Base-by-base conservation (phyloP, 228 moss, liverwort and hornwort genomes). In the Sphagnum fallax region DNA sequence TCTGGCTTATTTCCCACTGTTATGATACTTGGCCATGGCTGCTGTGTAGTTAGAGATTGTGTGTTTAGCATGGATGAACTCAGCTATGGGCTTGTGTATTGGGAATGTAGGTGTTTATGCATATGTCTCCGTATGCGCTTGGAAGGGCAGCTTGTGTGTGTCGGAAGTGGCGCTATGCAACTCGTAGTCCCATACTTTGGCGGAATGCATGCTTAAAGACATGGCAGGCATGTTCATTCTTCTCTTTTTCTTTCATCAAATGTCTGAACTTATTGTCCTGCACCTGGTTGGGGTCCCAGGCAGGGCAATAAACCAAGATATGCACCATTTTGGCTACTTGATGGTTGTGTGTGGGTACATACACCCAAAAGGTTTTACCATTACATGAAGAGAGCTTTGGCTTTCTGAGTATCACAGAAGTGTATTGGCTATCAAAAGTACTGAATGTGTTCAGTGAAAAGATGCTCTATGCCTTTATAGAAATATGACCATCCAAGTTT, bases 101-200 rank as follows among this genome's bases (percentile, higher is more conserved):
- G 69, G 61, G 67, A 53, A 52, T 73, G 69, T 84, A 98, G 98
- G 80, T 98, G 70, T 98, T 94, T 64, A 67, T 88, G 66, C 87
- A 87, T 51, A 82, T 91, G 84, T 77, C 68, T 68, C 87, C 98
- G 13, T 91, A 86, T 71, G 74, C 74, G 62, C 81, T 98, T 68
- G 98, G 98, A 73, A 77, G 74, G 51, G 94, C 89, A 80, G 87
- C 94, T 71, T 94, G 98, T 82, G 98, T 98, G 50, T 98, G 98
- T 82, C 87, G 92, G 52, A 98, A 98, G 79, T 98, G 98, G 98
- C 84, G 87, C 71, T 92, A 90, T 79, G 81, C 92, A 48, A 80
- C 89, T 18, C 75, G 87, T 61, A 79, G 82, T 73, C 98, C 98
- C 68, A 72, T 70, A 64, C 76, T 98, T 51, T 98, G 98, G 98